These are phyloP conservation scores for Thermoascus crustaceus DNA, from an alignment of 2,329 filamentous ascomycete genomes.

Conservation along the genomic window DNA sequence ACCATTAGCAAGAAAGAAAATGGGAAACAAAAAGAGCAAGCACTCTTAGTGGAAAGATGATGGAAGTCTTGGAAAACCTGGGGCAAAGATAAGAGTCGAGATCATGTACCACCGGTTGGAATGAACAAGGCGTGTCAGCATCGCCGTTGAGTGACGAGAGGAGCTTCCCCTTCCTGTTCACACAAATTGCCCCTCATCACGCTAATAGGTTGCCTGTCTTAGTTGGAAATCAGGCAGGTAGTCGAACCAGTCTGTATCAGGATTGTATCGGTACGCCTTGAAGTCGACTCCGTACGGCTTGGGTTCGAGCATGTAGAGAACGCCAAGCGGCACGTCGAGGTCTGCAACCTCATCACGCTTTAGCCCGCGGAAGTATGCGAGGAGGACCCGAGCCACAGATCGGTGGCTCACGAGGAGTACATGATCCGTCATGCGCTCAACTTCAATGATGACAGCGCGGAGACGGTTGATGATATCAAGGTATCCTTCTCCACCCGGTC, in stretches of 20 bases:
- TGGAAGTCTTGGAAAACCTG: no score
- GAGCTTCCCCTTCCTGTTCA: no score
- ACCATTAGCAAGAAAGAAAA: no score
- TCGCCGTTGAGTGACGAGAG: no score
- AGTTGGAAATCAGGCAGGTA: conserved; percentile 78
- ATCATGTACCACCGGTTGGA: no score
- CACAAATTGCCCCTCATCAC: no score
- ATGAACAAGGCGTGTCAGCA: no score
- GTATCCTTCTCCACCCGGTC: conserved; percentile 91
- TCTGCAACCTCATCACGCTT: conserved; percentile 87
- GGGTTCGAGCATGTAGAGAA: conserved; percentile 90
- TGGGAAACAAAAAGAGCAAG: no score
- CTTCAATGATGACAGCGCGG: conserved; percentile 89
- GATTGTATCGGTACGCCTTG: conserved; percentile 87
- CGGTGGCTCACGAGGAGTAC: conserved; percentile 87
- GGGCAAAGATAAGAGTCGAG: no score
- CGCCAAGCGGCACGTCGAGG: conserved; percentile 85
- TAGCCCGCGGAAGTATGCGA: conserved; percentile 94
- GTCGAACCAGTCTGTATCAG: conserved; percentile 69
- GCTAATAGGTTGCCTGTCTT: conserved; percentile 29
- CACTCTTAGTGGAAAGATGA: no score
- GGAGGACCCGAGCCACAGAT: conserved; percentile 80
- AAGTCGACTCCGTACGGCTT: conserved; percentile 98
- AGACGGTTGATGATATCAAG: conserved; percentile 94
- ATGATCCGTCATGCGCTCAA: conserved; percentile 95